Conservation (phyloP, 2,329 filamentous ascomycete species). For the Ceratocystiopsis minuta region DNA sequence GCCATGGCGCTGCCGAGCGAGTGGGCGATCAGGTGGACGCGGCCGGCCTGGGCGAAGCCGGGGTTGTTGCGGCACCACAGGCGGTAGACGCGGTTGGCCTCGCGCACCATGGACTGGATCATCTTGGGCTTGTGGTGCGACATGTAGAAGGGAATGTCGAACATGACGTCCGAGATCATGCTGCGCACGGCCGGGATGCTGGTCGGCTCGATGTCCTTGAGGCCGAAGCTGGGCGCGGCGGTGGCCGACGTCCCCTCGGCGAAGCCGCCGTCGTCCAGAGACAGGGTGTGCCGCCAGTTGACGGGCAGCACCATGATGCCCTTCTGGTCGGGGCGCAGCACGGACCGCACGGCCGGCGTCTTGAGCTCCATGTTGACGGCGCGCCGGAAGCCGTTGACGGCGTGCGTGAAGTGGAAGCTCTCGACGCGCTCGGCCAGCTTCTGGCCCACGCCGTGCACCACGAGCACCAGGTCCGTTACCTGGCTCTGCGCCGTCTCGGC, state of each 20-base stretch:
- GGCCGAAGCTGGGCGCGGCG: constrained; percentile 36
- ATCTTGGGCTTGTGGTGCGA: constrained; percentile 92
- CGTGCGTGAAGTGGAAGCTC: constrained; percentile 93
- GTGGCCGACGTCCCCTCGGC: constrained; percentile 27
- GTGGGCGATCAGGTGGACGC: constrained; percentile 84
- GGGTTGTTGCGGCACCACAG: constrained; percentile 92
- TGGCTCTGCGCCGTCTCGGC: constrained; percentile 45
- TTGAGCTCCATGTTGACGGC: constrained; percentile 72
- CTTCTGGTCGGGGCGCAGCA: constrained; percentile 60
- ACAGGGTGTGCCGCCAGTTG: constrained; percentile 83
- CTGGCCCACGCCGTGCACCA: constrained; percentile 91
- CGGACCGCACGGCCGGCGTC: constrained; percentile 52
- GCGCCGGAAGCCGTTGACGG: constrained; percentile 77
- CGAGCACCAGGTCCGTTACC: constrained; percentile 74
- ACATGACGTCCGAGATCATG: constrained; percentile 93
- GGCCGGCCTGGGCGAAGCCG: constrained; percentile 60
- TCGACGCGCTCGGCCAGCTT: constrained; percentile 90
- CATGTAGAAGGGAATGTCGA: constrained; percentile 95
- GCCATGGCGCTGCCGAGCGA: constrained; percentile 92
- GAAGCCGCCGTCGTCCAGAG: constrained; percentile 59
- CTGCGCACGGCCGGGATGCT: constrained; percentile 85
- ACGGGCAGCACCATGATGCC: constrained; percentile 87
- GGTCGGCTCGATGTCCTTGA: constrained; percentile 82
- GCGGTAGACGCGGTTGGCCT: constrained; percentile 90
- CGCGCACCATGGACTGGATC: constrained; percentile 70